Conservation (phyloP, 345 rosid genomes). For the Eutrema yunnanense region DNA sequence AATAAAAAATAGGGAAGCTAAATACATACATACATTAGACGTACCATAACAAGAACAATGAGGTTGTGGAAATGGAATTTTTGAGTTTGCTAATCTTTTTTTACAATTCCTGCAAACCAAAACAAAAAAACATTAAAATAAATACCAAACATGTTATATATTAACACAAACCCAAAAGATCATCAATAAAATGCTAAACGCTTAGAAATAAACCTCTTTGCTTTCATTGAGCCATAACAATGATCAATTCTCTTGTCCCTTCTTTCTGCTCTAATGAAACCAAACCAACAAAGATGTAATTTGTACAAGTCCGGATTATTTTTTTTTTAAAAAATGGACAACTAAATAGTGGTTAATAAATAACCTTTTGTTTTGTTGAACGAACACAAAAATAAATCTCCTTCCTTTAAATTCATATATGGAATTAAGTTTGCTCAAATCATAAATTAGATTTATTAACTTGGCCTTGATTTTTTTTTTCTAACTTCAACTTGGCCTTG, state of each 20-base stretch:
- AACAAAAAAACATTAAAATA: background rate
- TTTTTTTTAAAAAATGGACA: background rate
- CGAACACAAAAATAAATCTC: background rate
- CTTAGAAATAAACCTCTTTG: background rate
- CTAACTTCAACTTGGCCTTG: constrained; percentile 2
- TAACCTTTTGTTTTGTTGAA: background rate
- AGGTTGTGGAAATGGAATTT: background rate
- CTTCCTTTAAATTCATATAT: background rate
- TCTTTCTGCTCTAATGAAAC: constrained; percentile 6
- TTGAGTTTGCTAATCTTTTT: background rate
- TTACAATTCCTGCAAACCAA: constrained; percentile 19
- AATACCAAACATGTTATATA: background rate
- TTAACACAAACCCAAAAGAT: background rate
- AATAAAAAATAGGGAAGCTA: background rate
- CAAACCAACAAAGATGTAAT: constrained; percentile 13
- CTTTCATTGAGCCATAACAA: constrained; percentile 3
- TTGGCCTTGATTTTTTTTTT: background rate
- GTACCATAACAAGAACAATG: constrained; percentile 9
- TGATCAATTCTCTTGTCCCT: background rate
- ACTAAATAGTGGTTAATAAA: background rate
- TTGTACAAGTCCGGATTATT: background rate
- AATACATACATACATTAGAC: background rate
- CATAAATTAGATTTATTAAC: constrained; percentile 2
- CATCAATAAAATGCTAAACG: background rate
- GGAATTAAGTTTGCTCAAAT: background rate